phyloP scores from a whole-genome alignment of 805 yeast genomes.

The Groenewaldozyma salmanticensis region DNA sequence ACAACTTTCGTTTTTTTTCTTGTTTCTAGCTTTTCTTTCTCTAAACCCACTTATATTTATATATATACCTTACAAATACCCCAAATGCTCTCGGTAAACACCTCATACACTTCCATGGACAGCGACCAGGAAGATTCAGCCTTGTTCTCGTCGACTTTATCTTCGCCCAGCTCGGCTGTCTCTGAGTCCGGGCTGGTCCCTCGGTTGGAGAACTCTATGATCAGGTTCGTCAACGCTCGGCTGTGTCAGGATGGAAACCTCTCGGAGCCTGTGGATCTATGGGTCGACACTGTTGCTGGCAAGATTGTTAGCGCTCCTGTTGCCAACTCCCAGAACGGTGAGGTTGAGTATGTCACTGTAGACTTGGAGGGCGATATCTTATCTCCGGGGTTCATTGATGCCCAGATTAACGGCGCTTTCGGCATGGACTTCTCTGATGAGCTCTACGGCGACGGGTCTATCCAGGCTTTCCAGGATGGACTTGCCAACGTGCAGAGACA shows the following conservation, averaged over 20 bases:
- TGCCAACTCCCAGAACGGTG: slow-evolving; percentile 5
- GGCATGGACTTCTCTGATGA: slow-evolving; percentile 43
- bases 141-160: slow-evolving; percentile 8
- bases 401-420: slow-evolving; percentile 49
- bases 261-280: slow-evolving; percentile 27
- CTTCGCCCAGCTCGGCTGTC: slow-evolving; percentile 13
- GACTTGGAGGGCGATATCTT: slow-evolving; percentile 40
- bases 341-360: slow-evolving; percentile 21
- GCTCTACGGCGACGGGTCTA: slow-evolving; percentile 25
- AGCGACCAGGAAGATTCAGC: slow-evolving; percentile 10
- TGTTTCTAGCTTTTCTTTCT: no score
- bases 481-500: slow-evolving; percentile 14
- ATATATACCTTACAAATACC: not conserved
- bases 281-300: slow-evolving; percentile 34
- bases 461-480: slow-evolving; percentile 15
- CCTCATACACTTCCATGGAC: slow-evolving; percentile 2
- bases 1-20: no score
- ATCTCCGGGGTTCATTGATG: slow-evolving; percentile 49
- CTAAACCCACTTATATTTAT: not conserved
- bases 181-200: slow-evolving; percentile 11
- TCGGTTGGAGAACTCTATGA: slow-evolving; percentile 3
- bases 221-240: slow-evolving; percentile 16
- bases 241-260: slow-evolving; percentile 20
- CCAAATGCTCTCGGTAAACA: not conserved
- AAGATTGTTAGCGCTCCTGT: slow-evolving; percentile 30